A percentile compares a stretch with the other conserved stretches of the same genome.
Conservation (phyloP, 73 alveolate species). For the Halteria grandinella region DNA sequence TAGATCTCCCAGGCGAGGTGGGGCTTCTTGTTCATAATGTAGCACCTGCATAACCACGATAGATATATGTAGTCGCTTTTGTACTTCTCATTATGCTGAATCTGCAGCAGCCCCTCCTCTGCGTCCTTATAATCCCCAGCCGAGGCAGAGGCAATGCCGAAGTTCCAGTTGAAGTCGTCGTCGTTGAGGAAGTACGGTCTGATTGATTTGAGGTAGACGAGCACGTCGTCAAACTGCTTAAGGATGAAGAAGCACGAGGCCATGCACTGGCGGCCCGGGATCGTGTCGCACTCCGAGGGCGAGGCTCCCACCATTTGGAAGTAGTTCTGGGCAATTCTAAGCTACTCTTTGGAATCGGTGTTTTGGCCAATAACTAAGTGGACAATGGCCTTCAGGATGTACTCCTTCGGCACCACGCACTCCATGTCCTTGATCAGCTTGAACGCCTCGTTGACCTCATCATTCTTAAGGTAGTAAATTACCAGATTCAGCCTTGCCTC, state of each 20-base stretch:
- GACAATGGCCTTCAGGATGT: constrained; percentile 97
- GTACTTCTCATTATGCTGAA: constrained; percentile 83
- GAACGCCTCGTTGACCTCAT: constrained; percentile 92
- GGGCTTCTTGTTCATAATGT: constrained; percentile 96
- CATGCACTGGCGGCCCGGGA: constrained; percentile 99
- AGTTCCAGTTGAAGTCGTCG: constrained; percentile 99
- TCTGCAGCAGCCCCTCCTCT: constrained; percentile 85
- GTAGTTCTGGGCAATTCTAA: constrained; percentile 91
- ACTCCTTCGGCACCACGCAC: constrained; percentile 95
- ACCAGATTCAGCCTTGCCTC: constrained; percentile 97
- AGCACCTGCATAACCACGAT: constrained; percentile 95
- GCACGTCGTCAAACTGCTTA: constrained; percentile 83
- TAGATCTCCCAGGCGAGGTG: constrained; percentile 93
- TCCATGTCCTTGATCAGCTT: constrained; percentile 96
- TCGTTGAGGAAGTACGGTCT: constrained; percentile 92
- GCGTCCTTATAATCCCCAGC: constrained; percentile 93
- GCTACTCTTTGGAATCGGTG: constrained; percentile 91
- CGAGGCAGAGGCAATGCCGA: constrained; percentile 92
- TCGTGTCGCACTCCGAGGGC: constrained; percentile 99
- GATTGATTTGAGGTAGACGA: constrained; percentile 88
- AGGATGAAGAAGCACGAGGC: constrained; percentile 97
- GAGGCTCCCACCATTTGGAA: constrained; percentile 97
- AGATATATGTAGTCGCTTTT: constrained; percentile 85
- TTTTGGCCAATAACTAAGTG: constrained; percentile 96
- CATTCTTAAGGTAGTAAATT: constrained; percentile 93